Evolutionary conservation across 1,284 basidiomycete genomes (phyloP).

Genomic region (Ganoderma lingzhi): DNA sequence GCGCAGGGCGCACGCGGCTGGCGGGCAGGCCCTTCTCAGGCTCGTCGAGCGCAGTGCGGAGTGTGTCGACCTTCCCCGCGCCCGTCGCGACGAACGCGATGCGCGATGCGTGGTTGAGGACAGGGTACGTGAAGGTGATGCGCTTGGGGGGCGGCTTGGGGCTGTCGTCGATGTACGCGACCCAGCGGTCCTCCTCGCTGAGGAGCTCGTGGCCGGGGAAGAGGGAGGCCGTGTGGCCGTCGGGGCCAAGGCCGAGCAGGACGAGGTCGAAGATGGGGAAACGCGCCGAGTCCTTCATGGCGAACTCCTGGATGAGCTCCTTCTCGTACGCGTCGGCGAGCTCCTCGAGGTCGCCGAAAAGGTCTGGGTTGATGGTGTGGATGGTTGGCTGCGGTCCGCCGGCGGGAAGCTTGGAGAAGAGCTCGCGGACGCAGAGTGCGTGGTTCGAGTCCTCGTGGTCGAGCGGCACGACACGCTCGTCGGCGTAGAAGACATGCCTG

Average conservation of each 20-base stretch:
- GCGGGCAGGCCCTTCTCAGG: constrained; percentile 87
- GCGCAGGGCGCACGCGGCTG: constrained; percentile 80
- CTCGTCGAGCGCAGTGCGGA: constrained; percentile 80
- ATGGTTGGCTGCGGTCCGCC: constrained; percentile 79
- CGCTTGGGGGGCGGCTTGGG: constrained; percentile 94
- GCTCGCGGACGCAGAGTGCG: constrained; percentile 73
- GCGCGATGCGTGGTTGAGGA: constrained; percentile 90
- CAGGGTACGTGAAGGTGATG: constrained; percentile 92
- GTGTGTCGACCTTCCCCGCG: constrained; percentile 83
- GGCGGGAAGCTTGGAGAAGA: constrained; percentile 84
- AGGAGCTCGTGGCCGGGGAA: constrained; percentile 94
- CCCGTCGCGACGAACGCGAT: constrained; percentile 92
- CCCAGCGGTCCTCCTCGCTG: constrained; percentile 90
- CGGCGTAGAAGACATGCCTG: constrained; percentile 98
- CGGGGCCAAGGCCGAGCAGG: constrained; percentile 92
- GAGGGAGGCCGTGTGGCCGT: constrained; percentile 96
- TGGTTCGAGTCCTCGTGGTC: constrained; percentile 95
- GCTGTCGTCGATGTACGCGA: constrained; percentile 91
- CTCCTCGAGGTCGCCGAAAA: constrained; percentile 87
- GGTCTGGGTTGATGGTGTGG: constrained; percentile 81
- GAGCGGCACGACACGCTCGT: constrained; percentile 96
- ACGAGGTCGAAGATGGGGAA: constrained; percentile 97
- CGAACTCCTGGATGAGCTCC: constrained; percentile 91
- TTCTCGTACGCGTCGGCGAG: constrained; percentile 94
- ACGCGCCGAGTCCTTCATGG: constrained; percentile 87